These are phyloP conservation scores for Acrocalymma vagum DNA, from an alignment of 2,329 filamentous ascomycete species.

Conservation along the genomic window DNA sequence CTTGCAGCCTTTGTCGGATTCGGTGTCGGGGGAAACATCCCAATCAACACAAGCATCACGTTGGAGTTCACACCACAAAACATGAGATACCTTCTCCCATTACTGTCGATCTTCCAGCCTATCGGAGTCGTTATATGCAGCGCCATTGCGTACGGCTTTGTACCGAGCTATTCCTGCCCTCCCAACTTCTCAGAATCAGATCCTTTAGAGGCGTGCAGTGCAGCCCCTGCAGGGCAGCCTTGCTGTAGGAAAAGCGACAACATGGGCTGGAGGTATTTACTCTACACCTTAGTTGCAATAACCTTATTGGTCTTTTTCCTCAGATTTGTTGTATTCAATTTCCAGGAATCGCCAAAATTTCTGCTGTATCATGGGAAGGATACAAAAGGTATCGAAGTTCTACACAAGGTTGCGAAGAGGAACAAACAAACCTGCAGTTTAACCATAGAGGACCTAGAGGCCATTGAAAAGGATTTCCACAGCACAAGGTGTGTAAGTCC, in stretches of 20 bases:
- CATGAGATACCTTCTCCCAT: constrained; percentile 60
- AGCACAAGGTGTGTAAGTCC: constrained; percentile 24
- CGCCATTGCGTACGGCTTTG: constrained; percentile 62
- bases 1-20: constrained; percentile 64
- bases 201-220: constrained; percentile 56
- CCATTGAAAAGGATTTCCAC: constrained; percentile 41
- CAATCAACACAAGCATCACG: constrained; percentile 64
- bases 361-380: constrained; percentile 63
- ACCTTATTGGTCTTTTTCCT: constrained; percentile 58
- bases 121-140: constrained; percentile 62
- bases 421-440: constrained; percentile 49
- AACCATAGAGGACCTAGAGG: constrained; percentile 46
- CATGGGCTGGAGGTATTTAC: constrained; percentile 56
- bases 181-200: constrained; percentile 59
- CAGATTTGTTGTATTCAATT: constrained; percentile 62
- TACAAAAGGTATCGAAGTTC: constrained; percentile 57
- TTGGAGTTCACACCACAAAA: constrained; percentile 65
- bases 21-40: constrained; percentile 62
- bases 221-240: constrained; percentile 32
- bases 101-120: constrained; percentile 65
- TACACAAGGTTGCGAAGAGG: constrained; percentile 54
- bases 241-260: constrained; percentile 51
- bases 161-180: constrained; percentile 60
- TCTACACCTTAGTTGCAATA: constrained; percentile 51
- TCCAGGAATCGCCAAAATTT: constrained; percentile 69